Evolutionary conservation across 805 yeast genomes (phyloP).

Genomic region (Candida tibetensis): DNA sequence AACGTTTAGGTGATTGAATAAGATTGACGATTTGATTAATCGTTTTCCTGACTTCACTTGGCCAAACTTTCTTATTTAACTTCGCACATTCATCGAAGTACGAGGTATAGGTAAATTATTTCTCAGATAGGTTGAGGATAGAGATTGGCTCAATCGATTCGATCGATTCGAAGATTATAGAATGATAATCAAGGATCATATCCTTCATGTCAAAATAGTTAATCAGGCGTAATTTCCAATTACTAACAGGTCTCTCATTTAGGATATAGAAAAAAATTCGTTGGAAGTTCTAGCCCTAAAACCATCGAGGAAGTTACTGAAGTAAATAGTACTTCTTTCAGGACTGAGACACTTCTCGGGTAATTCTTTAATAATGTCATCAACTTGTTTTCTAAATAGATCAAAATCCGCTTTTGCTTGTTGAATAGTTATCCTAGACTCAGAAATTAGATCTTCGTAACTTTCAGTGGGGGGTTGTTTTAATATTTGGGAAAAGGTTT

Average conservation of each 20-base stretch:
- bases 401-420: not conserved
- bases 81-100: not conserved
- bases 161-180: not conserved
- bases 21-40: not conserved
- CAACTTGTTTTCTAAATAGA: not conserved
- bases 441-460: not conserved
- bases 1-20: not conserved
- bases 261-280: not conserved
- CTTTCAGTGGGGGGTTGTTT: not conserved
- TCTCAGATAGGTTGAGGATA: not conserved
- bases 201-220: not conserved
- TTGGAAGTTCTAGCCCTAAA: not conserved
- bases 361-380: not conserved
- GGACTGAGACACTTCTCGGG: not conserved
- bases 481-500: not conserved
- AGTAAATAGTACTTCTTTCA: not conserved
- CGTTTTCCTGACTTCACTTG: not conserved
- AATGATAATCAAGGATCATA: not conserved
- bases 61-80: not conserved
- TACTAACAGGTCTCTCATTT: not conserved
- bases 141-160: not conserved
- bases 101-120: not conserved
- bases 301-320: not conserved
- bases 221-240: not conserved
- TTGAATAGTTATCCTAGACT: not conserved